Conservation (phyloP, 2,329 filamentous ascomycete species). For the Fusarium sp. region DNA sequence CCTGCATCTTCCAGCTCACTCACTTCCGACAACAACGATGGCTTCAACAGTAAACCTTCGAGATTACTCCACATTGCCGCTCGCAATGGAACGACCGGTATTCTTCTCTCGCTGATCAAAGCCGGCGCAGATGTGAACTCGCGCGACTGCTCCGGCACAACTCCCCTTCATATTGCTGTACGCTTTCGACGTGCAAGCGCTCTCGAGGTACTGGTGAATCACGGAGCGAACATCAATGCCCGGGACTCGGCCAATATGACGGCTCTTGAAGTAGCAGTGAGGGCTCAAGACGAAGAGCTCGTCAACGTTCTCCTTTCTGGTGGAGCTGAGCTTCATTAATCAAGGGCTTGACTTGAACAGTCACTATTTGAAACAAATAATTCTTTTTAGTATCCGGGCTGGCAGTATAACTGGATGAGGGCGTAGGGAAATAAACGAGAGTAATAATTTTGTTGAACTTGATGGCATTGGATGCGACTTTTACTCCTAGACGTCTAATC, state of each 20-base stretch:
- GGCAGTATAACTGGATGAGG: neutral
- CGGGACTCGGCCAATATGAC: slow-evolving; percentile 1
- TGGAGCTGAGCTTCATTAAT: slow-evolving; percentile 4
- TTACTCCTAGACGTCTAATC: neutral
- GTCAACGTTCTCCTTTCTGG: neutral
- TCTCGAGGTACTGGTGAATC: neutral
- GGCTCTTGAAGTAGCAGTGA: neutral
- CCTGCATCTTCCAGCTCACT: neutral
- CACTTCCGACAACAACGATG: neutral
- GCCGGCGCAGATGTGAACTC: neutral
- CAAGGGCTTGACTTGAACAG: neutral
- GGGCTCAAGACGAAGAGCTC: slow-evolving; percentile 1
- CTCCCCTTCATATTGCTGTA: neutral
- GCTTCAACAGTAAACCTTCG: neutral
- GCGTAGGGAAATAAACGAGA: neutral
- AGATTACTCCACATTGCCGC: neutral
- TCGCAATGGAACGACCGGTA: neutral
- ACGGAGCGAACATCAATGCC: neutral
- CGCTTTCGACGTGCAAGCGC: neutral
- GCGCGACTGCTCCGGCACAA: neutral
- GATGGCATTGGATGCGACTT: neutral
- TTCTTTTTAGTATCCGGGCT: neutral
- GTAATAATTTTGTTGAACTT: neutral
- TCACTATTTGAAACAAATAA: neutral
- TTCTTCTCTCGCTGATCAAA: neutral